Evolutionary conservation across 352 stramenopile genomes (phyloP).

Genomic region (Globisporangium lucens): DNA sequence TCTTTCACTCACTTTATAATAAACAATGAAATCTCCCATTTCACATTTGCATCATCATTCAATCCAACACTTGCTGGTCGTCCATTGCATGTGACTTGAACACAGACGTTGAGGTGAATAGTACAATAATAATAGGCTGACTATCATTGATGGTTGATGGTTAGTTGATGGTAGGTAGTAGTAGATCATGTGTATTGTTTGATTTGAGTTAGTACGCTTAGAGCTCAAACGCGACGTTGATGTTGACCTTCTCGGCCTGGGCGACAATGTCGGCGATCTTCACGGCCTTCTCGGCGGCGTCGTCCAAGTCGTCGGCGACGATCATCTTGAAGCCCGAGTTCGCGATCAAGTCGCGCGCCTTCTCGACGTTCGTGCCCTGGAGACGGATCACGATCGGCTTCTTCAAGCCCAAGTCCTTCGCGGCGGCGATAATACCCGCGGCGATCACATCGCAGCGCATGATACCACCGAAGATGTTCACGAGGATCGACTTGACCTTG

Average conservation of each 20-base stretch:
- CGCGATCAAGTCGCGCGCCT: constrained; percentile 92
- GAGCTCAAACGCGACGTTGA: constrained; percentile 71
- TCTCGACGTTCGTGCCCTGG: constrained; percentile 97
- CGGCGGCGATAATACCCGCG: constrained; percentile 95
- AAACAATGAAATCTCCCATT: not conserved
- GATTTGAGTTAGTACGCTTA: constrained; percentile 24
- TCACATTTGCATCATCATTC: not conserved
- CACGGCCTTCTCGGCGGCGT: constrained; percentile 95
- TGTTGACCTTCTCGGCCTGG: constrained; percentile 67
- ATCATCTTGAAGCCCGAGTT: constrained; percentile 94
- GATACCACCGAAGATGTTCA: constrained; percentile 99
- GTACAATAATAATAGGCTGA: not conserved
- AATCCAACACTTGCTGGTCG: no score
- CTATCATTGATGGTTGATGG: not conserved
- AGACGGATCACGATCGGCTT: constrained; percentile 98
- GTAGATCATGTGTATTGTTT: constrained; percentile 18
- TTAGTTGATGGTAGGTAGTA: not conserved
- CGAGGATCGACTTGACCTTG: constrained; percentile 97
- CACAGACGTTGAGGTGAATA: no score
- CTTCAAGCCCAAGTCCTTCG: constrained; percentile 94
- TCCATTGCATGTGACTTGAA: no score
- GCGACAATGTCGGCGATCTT: constrained; percentile 83
- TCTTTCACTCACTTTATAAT: not conserved
- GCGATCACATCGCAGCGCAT: constrained; percentile 98
- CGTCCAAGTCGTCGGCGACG: constrained; percentile 93